phyloP scores from a whole-genome alignment of 148 eudicot species.

The Amaranthus palmeri region DNA sequence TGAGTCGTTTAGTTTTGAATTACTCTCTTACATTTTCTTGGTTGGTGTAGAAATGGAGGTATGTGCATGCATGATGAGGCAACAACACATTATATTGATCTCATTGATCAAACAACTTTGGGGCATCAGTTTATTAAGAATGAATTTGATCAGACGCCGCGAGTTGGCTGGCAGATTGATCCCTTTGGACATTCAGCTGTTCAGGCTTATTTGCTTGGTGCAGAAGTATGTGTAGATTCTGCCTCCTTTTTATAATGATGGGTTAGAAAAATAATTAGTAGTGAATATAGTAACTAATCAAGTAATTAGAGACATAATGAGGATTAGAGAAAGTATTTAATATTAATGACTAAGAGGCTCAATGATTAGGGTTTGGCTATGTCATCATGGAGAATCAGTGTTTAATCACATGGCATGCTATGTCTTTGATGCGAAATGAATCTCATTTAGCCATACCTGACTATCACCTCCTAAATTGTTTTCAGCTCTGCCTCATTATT shows the following conservation, averaged over 20 bases:
- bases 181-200: conserved; percentile 91
- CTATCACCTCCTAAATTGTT: background rate
- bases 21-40: conserved; percentile 2
- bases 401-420: background rate
- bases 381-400: background rate
- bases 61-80: conserved; percentile 92
- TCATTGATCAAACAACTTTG: conserved; percentile 72
- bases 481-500: background rate
- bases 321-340: background rate
- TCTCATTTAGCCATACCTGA: background rate
- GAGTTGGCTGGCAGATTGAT: conserved; percentile 88
- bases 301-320: background rate
- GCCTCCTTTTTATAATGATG: background rate
- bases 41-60: conserved; percentile 57
- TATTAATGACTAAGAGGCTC: background rate
- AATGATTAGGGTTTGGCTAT: background rate
- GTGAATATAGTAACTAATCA: too few relatives aligned
- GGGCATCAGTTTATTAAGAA: conserved; percentile 63
- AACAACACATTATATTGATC: conserved; percentile 68
- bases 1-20: background rate
- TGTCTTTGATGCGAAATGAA: background rate
- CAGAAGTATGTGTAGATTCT: conserved; percentile 43
- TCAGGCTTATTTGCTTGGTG: conserved; percentile 79
- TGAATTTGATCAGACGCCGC: conserved; percentile 57
- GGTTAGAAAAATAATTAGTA: too few relatives aligned